Base-by-base conservation (phyloP, 2,329 filamentous ascomycete species). In the Colletotrichum tabaci region DNA sequence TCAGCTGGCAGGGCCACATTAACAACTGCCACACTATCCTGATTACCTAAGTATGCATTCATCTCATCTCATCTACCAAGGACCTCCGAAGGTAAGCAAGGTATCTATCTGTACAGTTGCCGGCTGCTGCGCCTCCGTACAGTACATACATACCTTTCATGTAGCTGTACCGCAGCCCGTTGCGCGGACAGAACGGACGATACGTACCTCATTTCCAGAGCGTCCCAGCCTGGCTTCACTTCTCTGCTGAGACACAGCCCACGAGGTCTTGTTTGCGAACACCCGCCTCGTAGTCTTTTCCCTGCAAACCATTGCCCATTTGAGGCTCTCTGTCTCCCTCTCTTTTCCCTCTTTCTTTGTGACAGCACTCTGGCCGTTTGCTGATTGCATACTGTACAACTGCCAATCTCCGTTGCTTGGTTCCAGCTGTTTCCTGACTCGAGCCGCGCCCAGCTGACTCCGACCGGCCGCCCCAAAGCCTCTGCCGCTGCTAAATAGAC, bases 351-450 rank as follows among this genome's bases (percentile, higher is more conserved):
- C 18, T 4, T 21, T n/a, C 49, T 61, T 47, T 50, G 44, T 30
- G 57, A 38, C 40, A 18, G n/a, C 58, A 26, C 21, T 15, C 40
- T 35, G 44, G 44, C 23, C 44, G 58, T 67, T 63, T 62, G 57
- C 52, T 46, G 40, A 49, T 18, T 50, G 12, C 56, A 66, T 66
- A 64, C 62, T 52, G 57, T 67, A 66, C 57, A 58, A 57, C 65
- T 68, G 61, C 55, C 64, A 67, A 30, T n/a, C 30, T 23, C 68
- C 64, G 57, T 23, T 52, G 52, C 47, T 67, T 71, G 52, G 16
- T 16, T 60, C 58, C 56, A 23, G 38, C 52, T 55, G 58, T 60
- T 71, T 69, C 58, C 69, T 69, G 69, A 64, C 69, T 71, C 69
- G 65, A 35, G 65, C 58, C 52, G 60, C 26, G 26, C 53, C 65